Evolutionary conservation across 768 basidiomycete genomes (phyloP).

Genomic region (Rubroboletus satanas): DNA sequence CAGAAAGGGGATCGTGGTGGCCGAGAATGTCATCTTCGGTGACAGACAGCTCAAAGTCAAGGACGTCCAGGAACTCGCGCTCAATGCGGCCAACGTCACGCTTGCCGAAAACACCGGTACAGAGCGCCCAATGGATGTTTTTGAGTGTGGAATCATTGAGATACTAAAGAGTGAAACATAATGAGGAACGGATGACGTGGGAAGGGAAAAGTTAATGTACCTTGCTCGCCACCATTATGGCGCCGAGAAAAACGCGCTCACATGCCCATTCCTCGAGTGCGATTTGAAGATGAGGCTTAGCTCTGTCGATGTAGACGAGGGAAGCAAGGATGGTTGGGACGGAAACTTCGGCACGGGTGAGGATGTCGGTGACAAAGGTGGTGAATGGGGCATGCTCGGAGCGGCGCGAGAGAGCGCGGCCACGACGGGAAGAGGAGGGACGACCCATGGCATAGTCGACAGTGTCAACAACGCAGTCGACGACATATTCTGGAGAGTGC

Average conservation of each 20-base stretch:
- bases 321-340: conserved; percentile 65
- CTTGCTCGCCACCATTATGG: conserved; percentile 86
- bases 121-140: conserved; percentile 88
- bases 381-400: conserved; percentile 56
- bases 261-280: conserved; percentile 82
- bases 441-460: conserved; percentile 77
- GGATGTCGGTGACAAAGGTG: conserved; percentile 63
- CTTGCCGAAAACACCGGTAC: conserved; percentile 78
- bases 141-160: conserved; percentile 87
- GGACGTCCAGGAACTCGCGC: conserved; percentile 76
- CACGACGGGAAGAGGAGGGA: conserved; percentile 50
- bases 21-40: conserved; percentile 60
- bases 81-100: conserved; percentile 79
- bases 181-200: conserved; percentile 8
- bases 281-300: conserved; percentile 76
- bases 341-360: conserved; percentile 70
- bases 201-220: conserved; percentile 36
- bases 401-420: conserved; percentile 44
- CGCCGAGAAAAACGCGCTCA: conserved; percentile 87
- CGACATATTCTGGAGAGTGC: conserved; percentile 54
- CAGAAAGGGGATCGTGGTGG: conserved; percentile 37
- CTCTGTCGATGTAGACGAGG: conserved; percentile 74
- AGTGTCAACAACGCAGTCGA: conserved; percentile 65
- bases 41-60: conserved; percentile 69
- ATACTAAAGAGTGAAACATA: conserved; percentile 44